A percentile compares a stretch with the other conserved stretches of the same genome.
Conservation (phyloP, 179 eudicot species). For the Gypsophila paniculata region DNA sequence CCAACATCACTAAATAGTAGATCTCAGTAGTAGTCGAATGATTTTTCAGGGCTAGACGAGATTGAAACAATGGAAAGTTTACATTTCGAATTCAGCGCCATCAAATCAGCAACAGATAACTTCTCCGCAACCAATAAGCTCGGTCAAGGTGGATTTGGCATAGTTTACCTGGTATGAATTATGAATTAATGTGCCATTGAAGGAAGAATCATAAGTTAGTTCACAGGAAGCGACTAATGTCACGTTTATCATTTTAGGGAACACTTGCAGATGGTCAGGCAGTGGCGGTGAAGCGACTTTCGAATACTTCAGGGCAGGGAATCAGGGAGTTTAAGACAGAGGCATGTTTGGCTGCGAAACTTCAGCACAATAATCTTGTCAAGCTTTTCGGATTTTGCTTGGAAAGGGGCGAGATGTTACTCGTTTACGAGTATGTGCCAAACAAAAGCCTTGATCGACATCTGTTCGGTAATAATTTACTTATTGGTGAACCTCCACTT, state of each 20-base stretch:
- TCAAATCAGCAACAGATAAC: slow-evolving; percentile 17
- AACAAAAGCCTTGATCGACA: slow-evolving; percentile 42
- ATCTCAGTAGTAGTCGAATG: neutral
- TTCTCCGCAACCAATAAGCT: slow-evolving; percentile 13
- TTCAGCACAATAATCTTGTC: slow-evolving; percentile 29
- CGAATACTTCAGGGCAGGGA: slow-evolving; percentile 38
- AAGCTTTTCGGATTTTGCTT: slow-evolving; percentile 29
- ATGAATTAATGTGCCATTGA: neutral
- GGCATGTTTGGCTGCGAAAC: slow-evolving; percentile 24
- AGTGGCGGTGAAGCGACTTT: slow-evolving; percentile 53
- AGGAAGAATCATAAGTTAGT: neutral
- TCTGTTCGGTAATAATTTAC: slow-evolving; percentile 31
- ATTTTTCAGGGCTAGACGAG: slow-evolving; percentile 13
- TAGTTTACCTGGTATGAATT: slow-evolving; percentile 17
- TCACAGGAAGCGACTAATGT: neutral
- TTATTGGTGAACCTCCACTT: neutral
- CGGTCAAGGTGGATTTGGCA: slow-evolving; percentile 20
- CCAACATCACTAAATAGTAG: neutral
- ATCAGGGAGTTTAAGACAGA: slow-evolving; percentile 40
- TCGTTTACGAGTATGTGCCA: slow-evolving; percentile 40
- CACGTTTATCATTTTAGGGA: slow-evolving; percentile 29
- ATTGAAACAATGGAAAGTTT: slow-evolving; percentile 19
- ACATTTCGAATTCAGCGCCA: slow-evolving; percentile 16
- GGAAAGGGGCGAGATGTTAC: slow-evolving; percentile 34
- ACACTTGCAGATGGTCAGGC: slow-evolving; percentile 38